Evolutionary conservation across 495 filamentous ascomycete species (phyloP).

Genomic region (Bombardia bombarda): DNA sequence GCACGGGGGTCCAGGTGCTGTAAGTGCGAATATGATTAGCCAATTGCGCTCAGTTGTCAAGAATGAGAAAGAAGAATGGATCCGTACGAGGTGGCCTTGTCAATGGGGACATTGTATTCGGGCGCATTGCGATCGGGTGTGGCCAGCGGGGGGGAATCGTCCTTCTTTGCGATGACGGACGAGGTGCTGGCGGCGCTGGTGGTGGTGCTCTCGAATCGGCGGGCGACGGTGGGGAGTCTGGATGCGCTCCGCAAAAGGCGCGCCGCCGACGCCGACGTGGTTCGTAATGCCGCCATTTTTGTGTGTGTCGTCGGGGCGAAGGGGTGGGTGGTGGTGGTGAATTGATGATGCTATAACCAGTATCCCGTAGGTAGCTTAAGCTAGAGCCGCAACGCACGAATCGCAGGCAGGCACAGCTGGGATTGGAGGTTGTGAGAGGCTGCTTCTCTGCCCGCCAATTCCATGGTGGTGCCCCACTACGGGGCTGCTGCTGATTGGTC

Average conservation of each 20-base stretch:
- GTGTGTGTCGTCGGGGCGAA: not conserved
- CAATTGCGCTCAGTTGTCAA: not conserved
- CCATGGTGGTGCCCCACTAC: slow-evolving; percentile 10
- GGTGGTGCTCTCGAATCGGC: slow-evolving; percentile 37
- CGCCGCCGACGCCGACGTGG: slow-evolving; percentile 29
- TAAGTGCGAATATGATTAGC: not conserved
- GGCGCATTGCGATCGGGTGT: slow-evolving; percentile 53
- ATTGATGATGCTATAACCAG: too few relatives aligned
- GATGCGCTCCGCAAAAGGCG: slow-evolving; percentile 35
- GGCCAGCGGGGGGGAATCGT: slow-evolving; percentile 23
- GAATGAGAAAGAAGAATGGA: not conserved
- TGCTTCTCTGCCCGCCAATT: too few relatives aligned
- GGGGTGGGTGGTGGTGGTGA: not conserved
- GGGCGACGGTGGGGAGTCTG: slow-evolving; percentile 34
- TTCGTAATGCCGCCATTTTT: slow-evolving; percentile 36
- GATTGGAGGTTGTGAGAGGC: too few relatives aligned
- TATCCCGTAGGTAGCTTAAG: too few relatives aligned
- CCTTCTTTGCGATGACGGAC: slow-evolving; percentile 18
- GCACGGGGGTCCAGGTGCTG: slow-evolving; percentile 83
- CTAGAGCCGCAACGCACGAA: too few relatives aligned
- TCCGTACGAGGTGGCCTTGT: slow-evolving; percentile 74
- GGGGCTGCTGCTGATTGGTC: not conserved
- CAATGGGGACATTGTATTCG: slow-evolving; percentile 68
- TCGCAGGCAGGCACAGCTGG: slow-evolving; percentile 6
- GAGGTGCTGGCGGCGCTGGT: slow-evolving; percentile 16